Evolutionary conservation across 2,329 filamentous ascomycete genomes (phyloP).

Genomic region (Cladophialophora bantiana): DNA sequence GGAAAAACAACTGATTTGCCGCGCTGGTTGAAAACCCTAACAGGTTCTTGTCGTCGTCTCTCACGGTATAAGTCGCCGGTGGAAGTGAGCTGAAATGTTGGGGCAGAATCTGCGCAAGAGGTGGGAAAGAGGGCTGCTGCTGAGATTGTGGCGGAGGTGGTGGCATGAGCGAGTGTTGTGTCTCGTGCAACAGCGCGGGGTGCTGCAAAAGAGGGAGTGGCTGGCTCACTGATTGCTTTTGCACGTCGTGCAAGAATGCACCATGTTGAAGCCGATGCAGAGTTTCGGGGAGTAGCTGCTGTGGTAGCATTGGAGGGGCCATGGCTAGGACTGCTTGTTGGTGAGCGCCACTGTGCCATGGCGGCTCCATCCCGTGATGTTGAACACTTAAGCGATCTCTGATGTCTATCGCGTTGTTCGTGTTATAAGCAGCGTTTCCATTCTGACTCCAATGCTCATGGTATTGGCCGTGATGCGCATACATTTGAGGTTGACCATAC

Average conservation of each 20-base stretch:
- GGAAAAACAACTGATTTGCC: not conserved
- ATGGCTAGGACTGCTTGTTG: not conserved
- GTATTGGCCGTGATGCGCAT: not conserved
- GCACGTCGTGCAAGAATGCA: not conserved
- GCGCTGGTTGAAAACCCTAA: not conserved
- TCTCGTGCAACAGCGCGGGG: not conserved
- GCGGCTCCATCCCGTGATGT: not conserved
- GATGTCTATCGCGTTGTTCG: conserved; percentile 1
- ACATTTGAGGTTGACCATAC: conserved; percentile 1
- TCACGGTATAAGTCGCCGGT: not conserved
- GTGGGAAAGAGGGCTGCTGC: not conserved
- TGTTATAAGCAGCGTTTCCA: not conserved
- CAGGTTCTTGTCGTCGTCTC: not conserved
- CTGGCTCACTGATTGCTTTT: not conserved
- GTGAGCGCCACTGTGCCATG: not conserved
- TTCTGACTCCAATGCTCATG: not conserved
- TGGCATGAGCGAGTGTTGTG: not conserved
- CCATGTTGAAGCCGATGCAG: not conserved
- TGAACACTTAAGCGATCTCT: conserved; percentile 8
- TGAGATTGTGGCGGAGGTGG: not conserved
- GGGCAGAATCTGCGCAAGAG: not conserved
- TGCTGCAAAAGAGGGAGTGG: not conserved
- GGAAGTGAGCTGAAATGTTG: not conserved
- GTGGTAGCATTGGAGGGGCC: not conserved
- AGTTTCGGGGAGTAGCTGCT: not conserved